Evolutionary conservation across 306 rosid genomes (phyloP).

Genomic region (Dalbergia oliveri): DNA sequence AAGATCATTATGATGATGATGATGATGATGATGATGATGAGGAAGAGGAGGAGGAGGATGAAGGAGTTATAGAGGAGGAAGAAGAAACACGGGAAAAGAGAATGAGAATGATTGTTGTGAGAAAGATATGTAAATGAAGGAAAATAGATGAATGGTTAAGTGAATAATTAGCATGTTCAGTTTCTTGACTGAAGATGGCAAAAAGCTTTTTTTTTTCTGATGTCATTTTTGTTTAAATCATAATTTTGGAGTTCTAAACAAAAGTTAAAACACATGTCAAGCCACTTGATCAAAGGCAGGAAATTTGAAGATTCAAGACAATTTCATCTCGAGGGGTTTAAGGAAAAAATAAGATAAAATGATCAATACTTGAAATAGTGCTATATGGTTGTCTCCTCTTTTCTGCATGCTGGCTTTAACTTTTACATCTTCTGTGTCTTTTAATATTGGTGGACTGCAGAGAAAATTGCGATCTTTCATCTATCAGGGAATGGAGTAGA

Average conservation of each 20-base stretch:
- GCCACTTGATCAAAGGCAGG: slow-evolving; percentile 33
- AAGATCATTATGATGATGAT: slow-evolving; percentile 36
- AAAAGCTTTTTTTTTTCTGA: background rate
- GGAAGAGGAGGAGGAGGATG: background rate
- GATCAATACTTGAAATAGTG: background rate
- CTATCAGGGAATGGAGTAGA: background rate
- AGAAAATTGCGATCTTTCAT: slow-evolving; percentile 10
- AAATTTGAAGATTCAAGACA: background rate
- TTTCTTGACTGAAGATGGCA: background rate
- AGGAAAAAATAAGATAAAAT: background rate
- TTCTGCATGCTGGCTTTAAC: slow-evolving; percentile 13
- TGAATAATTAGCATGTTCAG: background rate
- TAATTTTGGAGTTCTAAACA: background rate
- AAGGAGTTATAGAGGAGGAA: slow-evolving; percentile 16
- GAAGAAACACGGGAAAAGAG: slow-evolving; percentile 41
- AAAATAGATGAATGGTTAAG: slow-evolving; percentile 33
- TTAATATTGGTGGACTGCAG: background rate
- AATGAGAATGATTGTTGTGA: slow-evolving; percentile 23
- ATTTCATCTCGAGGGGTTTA: background rate
- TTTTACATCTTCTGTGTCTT: background rate
- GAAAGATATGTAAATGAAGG: slow-evolving; percentile 40
- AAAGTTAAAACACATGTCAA: no score
- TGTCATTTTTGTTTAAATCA: background rate
- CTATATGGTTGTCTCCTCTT: background rate
- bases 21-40: background rate